phyloP scores from a whole-genome alignment of 768 basidiomycete species.

The Termitomyces sp. region DNA sequence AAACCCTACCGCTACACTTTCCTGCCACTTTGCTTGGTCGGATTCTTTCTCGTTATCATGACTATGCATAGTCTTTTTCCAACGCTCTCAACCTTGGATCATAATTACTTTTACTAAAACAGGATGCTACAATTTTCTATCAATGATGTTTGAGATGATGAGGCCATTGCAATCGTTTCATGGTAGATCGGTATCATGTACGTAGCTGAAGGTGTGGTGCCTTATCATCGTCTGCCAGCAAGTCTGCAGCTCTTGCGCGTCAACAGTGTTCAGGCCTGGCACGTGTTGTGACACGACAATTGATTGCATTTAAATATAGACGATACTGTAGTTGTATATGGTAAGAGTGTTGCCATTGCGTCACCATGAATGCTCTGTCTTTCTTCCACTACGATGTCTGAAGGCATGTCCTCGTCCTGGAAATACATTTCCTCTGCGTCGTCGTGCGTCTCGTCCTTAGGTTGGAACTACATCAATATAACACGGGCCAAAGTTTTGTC shows the following conservation, averaged over 20 bases:
- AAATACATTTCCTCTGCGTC: constrained; percentile 25
- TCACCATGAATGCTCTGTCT: constrained; percentile 5
- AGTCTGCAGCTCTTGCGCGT: too few relatives aligned
- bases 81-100: not conserved
- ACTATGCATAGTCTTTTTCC: not conserved
- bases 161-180: not conserved
- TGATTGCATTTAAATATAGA: not conserved
- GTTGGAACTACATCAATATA: constrained; percentile 31
- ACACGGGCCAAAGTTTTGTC: constrained; percentile 10
- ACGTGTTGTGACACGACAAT: not conserved
- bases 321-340: not conserved
- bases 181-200: too few relatives aligned
- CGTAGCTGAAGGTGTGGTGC: too few relatives aligned
- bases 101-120: not conserved
- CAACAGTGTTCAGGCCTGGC: not conserved
- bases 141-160: not conserved
- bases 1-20: too few relatives aligned
- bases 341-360: not conserved
- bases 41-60: not conserved
- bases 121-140: not conserved
- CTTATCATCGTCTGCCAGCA: not conserved
- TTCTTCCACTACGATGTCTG: constrained; percentile 21
- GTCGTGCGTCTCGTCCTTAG: constrained; percentile 32
- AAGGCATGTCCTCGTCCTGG: constrained; percentile 31
- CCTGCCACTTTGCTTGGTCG: not conserved